Evolutionary conservation across 2,329 filamentous ascomycete species (phyloP).

Genomic region (Raffaelea albimanens): DNA sequence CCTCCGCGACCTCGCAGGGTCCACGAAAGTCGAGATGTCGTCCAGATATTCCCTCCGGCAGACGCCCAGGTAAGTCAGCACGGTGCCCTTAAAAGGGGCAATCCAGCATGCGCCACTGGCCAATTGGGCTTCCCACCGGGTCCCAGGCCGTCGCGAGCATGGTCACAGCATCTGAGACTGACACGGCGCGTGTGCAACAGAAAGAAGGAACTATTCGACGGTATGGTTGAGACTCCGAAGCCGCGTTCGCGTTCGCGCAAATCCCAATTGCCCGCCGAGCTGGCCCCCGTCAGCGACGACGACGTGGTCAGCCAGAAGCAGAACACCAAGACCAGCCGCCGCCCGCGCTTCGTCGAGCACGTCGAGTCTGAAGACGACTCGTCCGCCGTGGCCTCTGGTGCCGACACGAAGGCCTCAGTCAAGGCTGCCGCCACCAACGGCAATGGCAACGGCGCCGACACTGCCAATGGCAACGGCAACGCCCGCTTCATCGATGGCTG

Average conservation of each 20-base stretch:
- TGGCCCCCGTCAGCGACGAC: constrained; percentile 34
- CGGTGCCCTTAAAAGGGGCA: not conserved
- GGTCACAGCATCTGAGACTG: too few species aligned
- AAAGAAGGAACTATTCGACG: constrained; percentile 52
- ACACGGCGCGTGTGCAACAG: too few species aligned
- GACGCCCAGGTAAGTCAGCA: constrained; percentile 20
- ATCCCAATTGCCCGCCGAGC: constrained; percentile 31
- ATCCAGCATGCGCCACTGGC: not conserved
- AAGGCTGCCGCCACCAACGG: constrained; percentile 16
- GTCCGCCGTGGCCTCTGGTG: too few species aligned
- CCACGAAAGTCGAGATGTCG: constrained; percentile 14
- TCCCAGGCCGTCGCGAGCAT: constrained; percentile 1
- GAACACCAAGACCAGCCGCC: constrained; percentile 25
- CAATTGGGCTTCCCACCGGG: not conserved
- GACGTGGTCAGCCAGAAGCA: not conserved
- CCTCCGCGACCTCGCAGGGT: too few species aligned
- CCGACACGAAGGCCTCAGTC: constrained; percentile 6
- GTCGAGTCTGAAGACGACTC: constrained; percentile 22
- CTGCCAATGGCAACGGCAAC: constrained; percentile 11
- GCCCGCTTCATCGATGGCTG: constrained; percentile 43
- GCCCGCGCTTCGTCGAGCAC: constrained; percentile 36
- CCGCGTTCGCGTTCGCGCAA: constrained; percentile 40
- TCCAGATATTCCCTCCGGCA: constrained; percentile 22
- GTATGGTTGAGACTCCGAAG: constrained; percentile 49
- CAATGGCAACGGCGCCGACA: constrained; percentile 19